Evolutionary conservation across 2,329 filamentous ascomycete genomes (phyloP), one percentile per base, ranked within the genome.

Genomic region (Dactylellina cionopaga): DNA sequence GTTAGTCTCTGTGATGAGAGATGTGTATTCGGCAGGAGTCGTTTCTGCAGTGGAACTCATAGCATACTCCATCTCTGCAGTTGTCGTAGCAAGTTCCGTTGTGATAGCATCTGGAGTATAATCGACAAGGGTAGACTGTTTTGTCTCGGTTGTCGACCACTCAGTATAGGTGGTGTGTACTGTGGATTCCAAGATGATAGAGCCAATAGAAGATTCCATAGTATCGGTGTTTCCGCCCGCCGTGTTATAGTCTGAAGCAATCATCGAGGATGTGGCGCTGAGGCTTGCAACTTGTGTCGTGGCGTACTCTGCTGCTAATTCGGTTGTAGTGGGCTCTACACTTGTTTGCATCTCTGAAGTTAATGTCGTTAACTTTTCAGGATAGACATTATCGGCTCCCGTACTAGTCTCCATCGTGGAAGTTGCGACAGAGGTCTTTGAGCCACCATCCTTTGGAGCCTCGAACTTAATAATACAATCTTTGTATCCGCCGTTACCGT

Each of bases 381-480:
- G 35, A 39, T 39, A 39, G 35, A 39, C 17, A 15, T 33, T 13
- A 6, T 13, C 31, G 31, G 11, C 11, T n/a, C 6, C 31, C 31
- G 31, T 33, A 13, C 6, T 33, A 33, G 31, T 6, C 6, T 33
- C 31, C 6, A 33, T 33, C 6, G 5, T 33, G 31, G 31, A 33
- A 39, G 35, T 7, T 39, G 35, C 15, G n/a, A 39, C 35, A 3
- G 19, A 17, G 9, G 6, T 39, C 15, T 7, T 63, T 22, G 47
- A 46, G 13, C 11, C 17, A 13, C 44, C 35, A 10, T 13, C 27
- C 6, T 24, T 9, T 1, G 51, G 41, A 7, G n/a, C 24, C 7
- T 19, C 39, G 13, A 65, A 13, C 0, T 41, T 49, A 19, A 65
- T 56, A 2, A 22, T 24, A 15, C 60, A 65, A 5, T 52, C 43